Base-by-base conservation (phyloP, 164 flowering plant genomes). In the grape (Vitis vinifera) region DNA sequence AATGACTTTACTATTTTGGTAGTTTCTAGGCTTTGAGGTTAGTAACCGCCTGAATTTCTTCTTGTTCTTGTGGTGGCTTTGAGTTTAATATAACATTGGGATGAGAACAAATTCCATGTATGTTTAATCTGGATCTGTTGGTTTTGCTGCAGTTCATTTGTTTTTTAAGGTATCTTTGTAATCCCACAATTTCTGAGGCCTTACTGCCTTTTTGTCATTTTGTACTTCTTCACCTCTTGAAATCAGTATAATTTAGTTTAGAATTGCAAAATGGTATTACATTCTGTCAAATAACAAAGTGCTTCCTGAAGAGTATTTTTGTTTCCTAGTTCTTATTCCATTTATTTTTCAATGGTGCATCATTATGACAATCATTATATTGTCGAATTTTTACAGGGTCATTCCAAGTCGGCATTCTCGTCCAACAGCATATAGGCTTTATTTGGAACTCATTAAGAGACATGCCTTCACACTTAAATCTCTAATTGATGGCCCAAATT, bases 391-490 rank as follows among this genome's bases (percentile, higher is more conserved):
- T 15, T 59, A 37, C 90, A 89, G 93, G 76, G 85, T 85, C 10
- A 77, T 87, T 70, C 87, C 90, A 51, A 68, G 69, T 71, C 72
- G 93, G 51, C 75, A 37, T 57, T 70, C 70, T 17, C 78, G 59
- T 52, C 93, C 91, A 15, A 83, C 77, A 8, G 88, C 88, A 37
- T 89, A 84, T 72, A 81, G 91, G 81, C 80, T 89, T 23, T 89
- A 86, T 55, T 58, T 89, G 84, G 93, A 89, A 73, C 86, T 89
- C 67, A 77, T 89, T 49, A 84, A 79, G 69, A 72, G 79, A 73
- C 82, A 86, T 69, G 84, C 77, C 30, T 87, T 84, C 60, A 19
- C 57, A 0, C 74, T 84, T 11, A 79, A 79, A 65, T 58, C 66
- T 69, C 82, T 76, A 63, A 76, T 85, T 15, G 70, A 71, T 53